Percentiles rank a stretch among this genome's conserved stretches.
phyloP scores from a whole-genome alignment of 306 rosid species.

The Aeschynomene evenia region DNA sequence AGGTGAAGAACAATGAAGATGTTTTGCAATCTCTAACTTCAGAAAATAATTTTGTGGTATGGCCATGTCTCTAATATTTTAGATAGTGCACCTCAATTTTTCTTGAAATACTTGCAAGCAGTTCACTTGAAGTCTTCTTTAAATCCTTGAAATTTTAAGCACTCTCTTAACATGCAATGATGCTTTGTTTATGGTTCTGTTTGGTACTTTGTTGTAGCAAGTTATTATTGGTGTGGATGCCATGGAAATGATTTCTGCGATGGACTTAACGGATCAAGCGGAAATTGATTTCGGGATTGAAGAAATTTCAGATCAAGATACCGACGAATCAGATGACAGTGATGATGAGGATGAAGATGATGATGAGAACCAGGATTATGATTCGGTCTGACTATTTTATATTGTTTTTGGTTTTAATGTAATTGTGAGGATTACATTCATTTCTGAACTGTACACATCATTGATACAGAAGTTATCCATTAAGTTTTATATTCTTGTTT shows the following conservation, averaged over 20 bases:
- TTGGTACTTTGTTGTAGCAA: constrained; percentile 66
- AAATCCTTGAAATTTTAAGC: background rate
- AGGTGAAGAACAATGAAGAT: constrained; percentile 72
- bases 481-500: constrained; percentile 35
- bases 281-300: constrained; percentile 87
- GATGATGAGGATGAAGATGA: constrained; percentile 51
- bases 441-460: constrained; percentile 21
- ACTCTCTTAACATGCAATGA: constrained; percentile 3
- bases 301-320: constrained; percentile 76
- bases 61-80: constrained; percentile 29
- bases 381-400: constrained; percentile 51
- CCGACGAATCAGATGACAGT: constrained; percentile 51
- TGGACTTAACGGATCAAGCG: constrained; percentile 77
- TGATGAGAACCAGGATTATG: constrained; percentile 57
- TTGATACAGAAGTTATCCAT: constrained; percentile 17
- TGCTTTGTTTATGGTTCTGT: constrained; percentile 15
- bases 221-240: constrained; percentile 88
- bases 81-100: background rate
- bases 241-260: constrained; percentile 75
- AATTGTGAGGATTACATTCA: constrained; percentile 13
- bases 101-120: background rate
- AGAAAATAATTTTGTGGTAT: constrained; percentile 88
- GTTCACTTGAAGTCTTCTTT: background rate
- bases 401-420: background rate
- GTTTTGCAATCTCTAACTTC: constrained; percentile 67